Conservation (phyloP, 2,329 filamentous ascomycete genomes). For the Clonostachys chloroleuca region DNA sequence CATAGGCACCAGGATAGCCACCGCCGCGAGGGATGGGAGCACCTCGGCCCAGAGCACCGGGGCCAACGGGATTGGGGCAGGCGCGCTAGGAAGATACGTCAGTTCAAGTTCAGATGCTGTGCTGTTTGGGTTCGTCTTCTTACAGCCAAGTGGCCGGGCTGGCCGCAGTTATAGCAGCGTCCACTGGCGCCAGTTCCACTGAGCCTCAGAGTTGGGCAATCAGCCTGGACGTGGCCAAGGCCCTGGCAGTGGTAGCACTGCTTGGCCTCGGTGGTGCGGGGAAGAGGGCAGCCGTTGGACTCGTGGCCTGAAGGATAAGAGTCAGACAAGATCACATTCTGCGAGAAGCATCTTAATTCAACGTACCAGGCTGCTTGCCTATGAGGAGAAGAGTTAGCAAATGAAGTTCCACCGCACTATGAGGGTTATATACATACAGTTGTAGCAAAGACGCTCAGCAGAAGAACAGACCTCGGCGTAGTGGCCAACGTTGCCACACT, state of each 20-base stretch:
- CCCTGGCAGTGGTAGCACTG: conserved; percentile 99
- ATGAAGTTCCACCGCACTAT: background rate
- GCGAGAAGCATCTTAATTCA: conserved; percentile 5
- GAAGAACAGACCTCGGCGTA: conserved; percentile 92
- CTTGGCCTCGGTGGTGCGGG: conserved; percentile 96
- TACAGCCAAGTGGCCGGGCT: conserved; percentile 88
- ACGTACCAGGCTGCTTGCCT: conserved; percentile 76
- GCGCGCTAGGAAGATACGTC: conserved; percentile 52
- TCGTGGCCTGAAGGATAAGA: conserved; percentile 63
- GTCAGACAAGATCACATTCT: conserved; percentile 16
- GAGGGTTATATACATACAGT: conserved; percentile 61
- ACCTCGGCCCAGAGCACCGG: conserved; percentile 57
- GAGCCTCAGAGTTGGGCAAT: conserved; percentile 93
- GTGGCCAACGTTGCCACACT: conserved; percentile 79
- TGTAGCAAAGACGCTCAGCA: conserved; percentile 98
- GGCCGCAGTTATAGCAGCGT: conserved; percentile 95
- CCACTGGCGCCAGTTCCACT: conserved; percentile 78
- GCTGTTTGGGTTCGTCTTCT: conserved; percentile 22
- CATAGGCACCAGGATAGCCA: conserved; percentile 49
- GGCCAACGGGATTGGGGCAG: conserved; percentile 71
- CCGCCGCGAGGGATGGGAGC: conserved; percentile 67
- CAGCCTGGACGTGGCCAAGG: conserved; percentile 95
- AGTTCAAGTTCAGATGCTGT: background rate
- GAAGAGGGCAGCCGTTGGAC: conserved; percentile 94
- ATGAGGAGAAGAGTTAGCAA: background rate